Conservation (phyloP, 441 rosid species). For the Pelargonium cotyledonis region DNA sequence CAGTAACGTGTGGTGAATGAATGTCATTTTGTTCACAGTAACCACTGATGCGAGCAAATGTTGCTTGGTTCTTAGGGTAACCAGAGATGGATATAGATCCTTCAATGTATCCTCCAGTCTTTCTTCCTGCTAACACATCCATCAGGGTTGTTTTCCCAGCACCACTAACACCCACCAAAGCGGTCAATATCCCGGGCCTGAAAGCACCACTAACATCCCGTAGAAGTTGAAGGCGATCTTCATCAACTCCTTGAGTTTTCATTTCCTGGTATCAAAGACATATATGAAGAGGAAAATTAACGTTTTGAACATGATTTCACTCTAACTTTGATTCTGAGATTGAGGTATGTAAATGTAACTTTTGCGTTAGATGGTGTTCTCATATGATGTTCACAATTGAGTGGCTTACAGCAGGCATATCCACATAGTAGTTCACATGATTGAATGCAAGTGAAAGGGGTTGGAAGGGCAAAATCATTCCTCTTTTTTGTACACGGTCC, state of each 20-base stretch:
- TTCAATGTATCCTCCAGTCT: conserved; percentile 78
- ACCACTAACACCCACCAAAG: conserved; percentile 96
- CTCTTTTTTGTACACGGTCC: conserved; percentile 35
- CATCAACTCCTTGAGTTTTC: conserved; percentile 69
- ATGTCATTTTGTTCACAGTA: conserved; percentile 90
- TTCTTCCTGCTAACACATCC: conserved; percentile 96
- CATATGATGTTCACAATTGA: background rate
- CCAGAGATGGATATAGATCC: conserved; percentile 82
- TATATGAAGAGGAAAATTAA: no score
- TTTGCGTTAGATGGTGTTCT: no score
- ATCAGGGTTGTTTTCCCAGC: conserved; percentile 95
- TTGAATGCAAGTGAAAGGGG: conserved; percentile 75
- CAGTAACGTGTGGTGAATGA: conserved; percentile 89
- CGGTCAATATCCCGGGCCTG: conserved; percentile 87
- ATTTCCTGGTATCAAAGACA: conserved; percentile 48
- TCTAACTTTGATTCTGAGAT: no score
- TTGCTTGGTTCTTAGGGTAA: conserved; percentile 76
- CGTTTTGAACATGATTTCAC: no score
- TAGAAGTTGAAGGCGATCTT: conserved; percentile 65
- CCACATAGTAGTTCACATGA: conserved; percentile 74
- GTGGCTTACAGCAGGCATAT: conserved; percentile 77
- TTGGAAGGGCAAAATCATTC: conserved; percentile 84
- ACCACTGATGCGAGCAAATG: conserved; percentile 95
- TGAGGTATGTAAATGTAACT: no score
- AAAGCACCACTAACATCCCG: conserved; percentile 69